These are phyloP conservation scores for Ogataea trehaloabstinens DNA, from an alignment of 805 yeast species.

Conservation along the genomic window DNA sequence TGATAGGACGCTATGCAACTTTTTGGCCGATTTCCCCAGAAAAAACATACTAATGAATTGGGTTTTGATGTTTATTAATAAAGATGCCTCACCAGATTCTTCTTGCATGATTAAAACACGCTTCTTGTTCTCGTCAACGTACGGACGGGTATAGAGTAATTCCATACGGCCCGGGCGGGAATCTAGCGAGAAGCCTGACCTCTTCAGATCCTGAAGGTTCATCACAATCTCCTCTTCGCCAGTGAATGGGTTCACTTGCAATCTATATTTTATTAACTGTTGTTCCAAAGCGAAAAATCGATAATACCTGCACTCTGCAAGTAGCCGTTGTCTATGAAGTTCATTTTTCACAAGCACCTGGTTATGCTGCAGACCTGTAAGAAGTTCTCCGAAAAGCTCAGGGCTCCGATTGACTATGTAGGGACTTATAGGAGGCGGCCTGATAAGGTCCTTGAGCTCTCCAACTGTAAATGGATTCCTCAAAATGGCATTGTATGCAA, in stretches of 20 bases:
- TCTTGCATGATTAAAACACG: constrained; percentile 44
- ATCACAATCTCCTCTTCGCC: constrained; percentile 56
- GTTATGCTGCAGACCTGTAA: constrained; percentile 58
- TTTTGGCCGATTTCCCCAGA: constrained; percentile 26
- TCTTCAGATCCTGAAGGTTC: constrained; percentile 43
- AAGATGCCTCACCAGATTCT: constrained; percentile 25
- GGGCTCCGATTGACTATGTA: constrained; percentile 52
- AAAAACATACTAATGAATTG: constrained; percentile 23
- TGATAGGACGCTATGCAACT: constrained; percentile 19
- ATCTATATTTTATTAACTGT: constrained; percentile 50
- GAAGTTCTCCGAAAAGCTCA: constrained; percentile 49
- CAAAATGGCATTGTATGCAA: constrained; percentile 54
- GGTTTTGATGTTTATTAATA: constrained; percentile 33
- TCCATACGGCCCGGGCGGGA: constrained; percentile 18
- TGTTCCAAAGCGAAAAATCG: constrained; percentile 76
- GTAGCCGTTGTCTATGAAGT: constrained; percentile 52
- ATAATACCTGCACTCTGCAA: constrained; percentile 75
- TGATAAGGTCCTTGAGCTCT: constrained; percentile 43
- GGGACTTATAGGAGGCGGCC: constrained; percentile 80
- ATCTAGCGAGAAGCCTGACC: constrained; percentile 30
- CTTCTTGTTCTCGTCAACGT: constrained; percentile 33
- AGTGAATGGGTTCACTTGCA: constrained; percentile 51
- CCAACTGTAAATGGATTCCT: constrained; percentile 42
- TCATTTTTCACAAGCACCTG: constrained; percentile 46
- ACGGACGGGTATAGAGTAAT: constrained; percentile 45